These are phyloP conservation scores for Xerocomus spinulosus DNA, from an alignment of 768 basidiomycete species.

Conservation along the genomic window DNA sequence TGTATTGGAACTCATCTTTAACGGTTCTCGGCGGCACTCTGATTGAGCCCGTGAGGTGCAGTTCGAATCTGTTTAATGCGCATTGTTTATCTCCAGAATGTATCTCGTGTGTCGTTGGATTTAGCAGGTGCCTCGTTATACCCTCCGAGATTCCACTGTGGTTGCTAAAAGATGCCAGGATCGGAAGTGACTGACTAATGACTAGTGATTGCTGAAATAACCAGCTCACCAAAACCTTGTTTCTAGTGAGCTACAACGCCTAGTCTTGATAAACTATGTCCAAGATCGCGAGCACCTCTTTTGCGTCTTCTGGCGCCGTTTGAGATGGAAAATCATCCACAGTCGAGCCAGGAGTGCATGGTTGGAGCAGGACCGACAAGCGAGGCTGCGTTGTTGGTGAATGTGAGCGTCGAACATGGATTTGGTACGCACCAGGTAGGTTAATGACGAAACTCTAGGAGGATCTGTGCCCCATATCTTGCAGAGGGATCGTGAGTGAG, in stretches of 20 bases:
- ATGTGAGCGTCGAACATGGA: no score
- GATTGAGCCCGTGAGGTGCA: slow-evolving; percentile 13
- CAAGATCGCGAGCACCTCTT: neutral
- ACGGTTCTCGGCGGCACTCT: slow-evolving; percentile 11
- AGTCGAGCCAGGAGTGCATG: slow-evolving; percentile 4
- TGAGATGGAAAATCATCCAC: slow-evolving; percentile 7
- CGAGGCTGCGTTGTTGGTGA: slow-evolving; percentile 11
- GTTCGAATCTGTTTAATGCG: slow-evolving; percentile 17
- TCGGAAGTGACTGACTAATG: no score
- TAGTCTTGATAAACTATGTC: no score
- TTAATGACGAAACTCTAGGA: slow-evolving; percentile 3
- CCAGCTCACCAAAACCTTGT: slow-evolving; percentile 10
- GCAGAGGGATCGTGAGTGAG: neutral
- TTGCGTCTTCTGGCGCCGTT: no score
- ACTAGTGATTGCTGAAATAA: no score
- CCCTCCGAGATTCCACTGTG: slow-evolving; percentile 1
- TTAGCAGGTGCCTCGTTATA: slow-evolving; percentile 3
- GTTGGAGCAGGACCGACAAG: slow-evolving; percentile 8
- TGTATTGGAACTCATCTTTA: slow-evolving; percentile 2
- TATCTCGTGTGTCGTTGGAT: slow-evolving; percentile 3
- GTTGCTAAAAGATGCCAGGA: slow-evolving; percentile 1
- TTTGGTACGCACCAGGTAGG: no score
- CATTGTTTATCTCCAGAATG: slow-evolving; percentile 18
- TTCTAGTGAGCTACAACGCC: no score
- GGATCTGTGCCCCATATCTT: slow-evolving; percentile 24